phyloP scores from a whole-genome alignment of 495 filamentous ascomycete genomes.

The Lasiosphaeria miniovina region DNA sequence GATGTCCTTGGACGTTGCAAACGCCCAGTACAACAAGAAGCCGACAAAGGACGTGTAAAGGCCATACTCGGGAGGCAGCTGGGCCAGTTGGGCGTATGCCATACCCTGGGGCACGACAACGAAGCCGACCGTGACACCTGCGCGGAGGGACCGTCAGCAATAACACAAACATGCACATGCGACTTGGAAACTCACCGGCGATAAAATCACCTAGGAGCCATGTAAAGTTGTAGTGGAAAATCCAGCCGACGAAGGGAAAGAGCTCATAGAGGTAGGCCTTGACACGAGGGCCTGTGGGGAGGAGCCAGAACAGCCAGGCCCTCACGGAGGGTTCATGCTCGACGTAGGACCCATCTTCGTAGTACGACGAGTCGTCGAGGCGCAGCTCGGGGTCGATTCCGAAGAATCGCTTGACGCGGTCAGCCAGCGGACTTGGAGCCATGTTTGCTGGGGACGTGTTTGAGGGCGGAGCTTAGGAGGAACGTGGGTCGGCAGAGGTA shows the following conservation, averaged over 20 bases:
- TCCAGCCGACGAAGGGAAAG: slow-evolving; percentile 50
- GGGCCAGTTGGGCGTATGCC: slow-evolving; percentile 61
- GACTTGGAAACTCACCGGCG: slow-evolving; percentile 31
- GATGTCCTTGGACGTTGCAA: slow-evolving; percentile 67
- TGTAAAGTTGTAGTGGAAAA: slow-evolving; percentile 50
- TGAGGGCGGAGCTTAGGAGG: not conserved
- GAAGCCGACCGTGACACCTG: slow-evolving; percentile 31
- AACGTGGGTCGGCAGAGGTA: not conserved
- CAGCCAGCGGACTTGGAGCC: slow-evolving; percentile 17
- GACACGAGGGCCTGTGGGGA: slow-evolving; percentile 52
- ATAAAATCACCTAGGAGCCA: slow-evolving; percentile 51
- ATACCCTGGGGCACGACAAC: slow-evolving; percentile 52
- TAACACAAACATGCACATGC: too few species aligned
- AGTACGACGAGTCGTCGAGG: slow-evolving; percentile 21
- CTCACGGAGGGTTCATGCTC: slow-evolving; percentile 70
- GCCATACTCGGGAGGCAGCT: slow-evolving; percentile 56
- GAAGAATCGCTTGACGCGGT: slow-evolving; percentile 30
- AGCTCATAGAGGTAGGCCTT: slow-evolving; percentile 49
- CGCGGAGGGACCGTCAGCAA: slow-evolving; percentile 2
- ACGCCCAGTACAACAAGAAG: slow-evolving; percentile 64
- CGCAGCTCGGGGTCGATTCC: slow-evolving; percentile 25
- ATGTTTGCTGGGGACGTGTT: slow-evolving; percentile 16
- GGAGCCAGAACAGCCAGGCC: slow-evolving; percentile 62
- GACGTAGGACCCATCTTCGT: slow-evolving; percentile 60
- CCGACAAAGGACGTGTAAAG: slow-evolving; percentile 68